A percentile compares a stretch with the other conserved stretches of the same genome.
These are phyloP conservation scores for Nakataea oryzae DNA, from an alignment of 2,329 filamentous ascomycete species.

Conservation along the genomic window DNA sequence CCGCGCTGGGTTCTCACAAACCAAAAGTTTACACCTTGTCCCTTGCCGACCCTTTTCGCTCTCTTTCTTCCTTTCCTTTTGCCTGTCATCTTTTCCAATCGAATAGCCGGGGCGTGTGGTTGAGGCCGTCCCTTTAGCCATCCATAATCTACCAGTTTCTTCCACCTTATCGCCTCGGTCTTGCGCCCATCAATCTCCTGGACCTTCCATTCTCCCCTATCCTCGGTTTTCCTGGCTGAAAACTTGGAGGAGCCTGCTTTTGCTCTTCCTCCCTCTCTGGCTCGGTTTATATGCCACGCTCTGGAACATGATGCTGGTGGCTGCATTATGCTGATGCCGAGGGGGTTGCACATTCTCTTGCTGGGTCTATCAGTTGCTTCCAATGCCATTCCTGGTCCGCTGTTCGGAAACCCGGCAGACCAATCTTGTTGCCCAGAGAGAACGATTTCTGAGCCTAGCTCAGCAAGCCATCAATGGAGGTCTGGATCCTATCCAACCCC, in stretches of 20 bases:
- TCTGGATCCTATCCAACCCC: neutral
- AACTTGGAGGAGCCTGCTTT: neutral
- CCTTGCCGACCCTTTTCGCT: neutral
- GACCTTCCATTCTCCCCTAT: constrained; percentile 6
- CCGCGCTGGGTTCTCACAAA: neutral
- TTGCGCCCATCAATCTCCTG: constrained; percentile 8
- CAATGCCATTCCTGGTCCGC: neutral
- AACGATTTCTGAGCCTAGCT: neutral
- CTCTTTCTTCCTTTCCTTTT: neutral
- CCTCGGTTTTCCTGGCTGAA: neutral
- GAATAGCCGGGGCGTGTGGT: neutral
- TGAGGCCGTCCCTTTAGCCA: neutral
- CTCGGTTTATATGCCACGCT: neutral
- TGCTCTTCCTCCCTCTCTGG: neutral
- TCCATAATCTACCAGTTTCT: no score
- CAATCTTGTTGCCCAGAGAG: neutral
- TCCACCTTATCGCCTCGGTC: constrained; percentile 3
- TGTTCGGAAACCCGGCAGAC: neutral
- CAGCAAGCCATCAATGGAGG: neutral
- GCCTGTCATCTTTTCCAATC: no score
- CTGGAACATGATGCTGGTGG: constrained; percentile 10
- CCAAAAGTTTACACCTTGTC: neutral
- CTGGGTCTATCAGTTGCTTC: constrained; percentile 7
- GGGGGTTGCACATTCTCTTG: constrained; percentile 12
- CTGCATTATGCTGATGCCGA: constrained; percentile 14